These are phyloP conservation scores for Penicillium tannophilum DNA, from an alignment of 495 filamentous ascomycete species.

Conservation along the genomic window DNA sequence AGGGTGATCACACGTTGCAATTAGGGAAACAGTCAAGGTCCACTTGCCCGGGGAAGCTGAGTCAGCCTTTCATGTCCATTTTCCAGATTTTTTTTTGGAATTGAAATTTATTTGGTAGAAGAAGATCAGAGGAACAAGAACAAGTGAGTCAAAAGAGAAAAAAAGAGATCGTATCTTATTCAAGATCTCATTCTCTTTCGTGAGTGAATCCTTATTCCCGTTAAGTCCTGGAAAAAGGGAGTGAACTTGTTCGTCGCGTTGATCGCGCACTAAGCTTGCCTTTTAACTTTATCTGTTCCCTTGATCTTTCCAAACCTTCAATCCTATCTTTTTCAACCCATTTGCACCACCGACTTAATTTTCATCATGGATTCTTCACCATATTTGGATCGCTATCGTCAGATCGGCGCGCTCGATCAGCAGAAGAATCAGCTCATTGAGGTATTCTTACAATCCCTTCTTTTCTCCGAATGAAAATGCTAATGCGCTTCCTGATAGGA, in stretches of 20 bases:
- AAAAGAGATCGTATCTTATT: not conserved
- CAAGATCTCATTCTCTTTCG: not conserved
- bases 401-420: slow-evolving; percentile 48
- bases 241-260: not conserved
- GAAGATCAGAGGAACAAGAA: slow-evolving; percentile 7
- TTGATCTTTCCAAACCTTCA: slow-evolving; percentile 12
- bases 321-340: slow-evolving; percentile 11
- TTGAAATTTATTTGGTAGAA: slow-evolving; percentile 1
- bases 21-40: slow-evolving; percentile 21
- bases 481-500: slow-evolving; percentile 39
- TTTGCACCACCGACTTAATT: slow-evolving; percentile 2
- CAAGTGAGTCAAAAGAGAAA: not conserved
- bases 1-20: slow-evolving; percentile 33
- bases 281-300: slow-evolving; percentile 8
- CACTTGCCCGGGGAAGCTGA: slow-evolving; percentile 25
- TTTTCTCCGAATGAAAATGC: slow-evolving; percentile 12
- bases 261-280: slow-evolving; percentile 7
- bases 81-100: slow-evolving; percentile 15
- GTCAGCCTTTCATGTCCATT: slow-evolving; percentile 22
- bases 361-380: slow-evolving; percentile 34
- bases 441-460: slow-evolving; percentile 31
- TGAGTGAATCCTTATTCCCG: not conserved
- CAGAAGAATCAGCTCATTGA: slow-evolving; percentile 57
- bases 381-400: slow-evolving; percentile 51
- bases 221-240: not conserved